Conservation (phyloP, 495 filamentous ascomycete genomes). For the Copromyces sp. region DNA sequence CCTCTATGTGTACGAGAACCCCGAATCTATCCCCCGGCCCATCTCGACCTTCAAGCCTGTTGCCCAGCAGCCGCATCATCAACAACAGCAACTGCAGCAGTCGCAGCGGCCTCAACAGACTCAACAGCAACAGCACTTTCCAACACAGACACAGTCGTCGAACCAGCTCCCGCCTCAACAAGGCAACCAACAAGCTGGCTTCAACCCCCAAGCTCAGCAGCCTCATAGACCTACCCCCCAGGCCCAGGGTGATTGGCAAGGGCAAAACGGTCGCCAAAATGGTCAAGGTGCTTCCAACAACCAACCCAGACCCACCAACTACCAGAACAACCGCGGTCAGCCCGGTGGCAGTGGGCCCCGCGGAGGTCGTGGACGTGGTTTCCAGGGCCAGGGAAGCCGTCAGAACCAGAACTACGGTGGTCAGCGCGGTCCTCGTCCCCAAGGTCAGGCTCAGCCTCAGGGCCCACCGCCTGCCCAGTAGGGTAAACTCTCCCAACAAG, state of each 20-base stretch:
- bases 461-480: slow-evolving; percentile 21
- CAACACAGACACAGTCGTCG: slow-evolving; percentile 14
- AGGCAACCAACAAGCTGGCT: slow-evolving; percentile 16
- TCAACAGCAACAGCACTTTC: slow-evolving; percentile 6
- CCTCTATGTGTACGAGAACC: slow-evolving; percentile 94
- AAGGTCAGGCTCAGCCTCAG: slow-evolving; percentile 21
- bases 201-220: slow-evolving; percentile 14
- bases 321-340: slow-evolving; percentile 31
- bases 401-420: slow-evolving; percentile 34
- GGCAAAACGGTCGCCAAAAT: slow-evolving; percentile 16
- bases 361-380: slow-evolving; percentile 15
- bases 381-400: slow-evolving; percentile 25
- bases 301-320: slow-evolving; percentile 18
- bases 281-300: slow-evolving; percentile 10
- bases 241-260: slow-evolving; percentile 18
- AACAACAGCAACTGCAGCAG: slow-evolving; percentile 12
- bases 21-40: slow-evolving; percentile 85
- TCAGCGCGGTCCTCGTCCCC: slow-evolving; percentile 29
- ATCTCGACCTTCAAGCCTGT: slow-evolving; percentile 33
- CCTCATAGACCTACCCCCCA: not conserved
- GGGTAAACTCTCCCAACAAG: slow-evolving; percentile 7
- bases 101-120: slow-evolving; percentile 21
- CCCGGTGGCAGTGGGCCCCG: slow-evolving; percentile 15
- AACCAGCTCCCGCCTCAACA: slow-evolving; percentile 6
- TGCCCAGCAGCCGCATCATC: slow-evolving; percentile 21